Percentiles rank a stretch among this genome's conserved stretches.
Conservation (phyloP, 2,329 filamentous ascomycete genomes). For the Alternaria angustiovoidea region DNA sequence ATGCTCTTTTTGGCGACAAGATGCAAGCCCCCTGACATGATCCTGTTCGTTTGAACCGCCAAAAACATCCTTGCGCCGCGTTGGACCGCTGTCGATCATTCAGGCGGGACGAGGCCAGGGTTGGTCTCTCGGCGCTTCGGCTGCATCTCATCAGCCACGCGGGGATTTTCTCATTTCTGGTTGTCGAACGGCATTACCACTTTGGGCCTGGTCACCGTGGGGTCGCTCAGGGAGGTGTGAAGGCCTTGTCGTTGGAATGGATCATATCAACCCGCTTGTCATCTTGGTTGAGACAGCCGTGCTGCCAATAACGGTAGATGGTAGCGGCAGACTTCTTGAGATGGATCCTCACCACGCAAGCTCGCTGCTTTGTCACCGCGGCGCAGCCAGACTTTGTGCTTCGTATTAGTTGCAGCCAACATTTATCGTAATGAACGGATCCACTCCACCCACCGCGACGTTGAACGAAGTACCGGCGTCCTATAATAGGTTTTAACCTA, state of each 20-base stretch:
- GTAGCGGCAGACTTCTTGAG: constrained; percentile 20
- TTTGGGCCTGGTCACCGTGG: constrained; percentile 44
- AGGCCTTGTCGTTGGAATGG: constrained; percentile 21
- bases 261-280: constrained; percentile 22
- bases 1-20: constrained; percentile 39
- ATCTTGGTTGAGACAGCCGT: constrained; percentile 17
- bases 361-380: constrained; percentile 28
- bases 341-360: constrained; percentile 14
- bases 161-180: constrained; percentile 43
- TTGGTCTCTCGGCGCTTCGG: constrained; percentile 43
- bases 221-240: constrained; percentile 28
- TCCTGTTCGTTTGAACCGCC: constrained; percentile 38
- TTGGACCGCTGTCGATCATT: constrained; percentile 49
- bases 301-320: constrained; percentile 19
- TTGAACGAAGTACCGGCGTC: constrained; percentile 4
- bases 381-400: constrained; percentile 25
- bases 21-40: constrained; percentile 44
- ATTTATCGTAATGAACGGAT: constrained; percentile 19
- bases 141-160: constrained; percentile 46
- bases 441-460: constrained; percentile 13
- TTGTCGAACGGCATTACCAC: constrained; percentile 47
- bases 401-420: constrained; percentile 22
- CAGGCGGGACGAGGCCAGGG: constrained; percentile 45
- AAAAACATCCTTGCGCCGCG: constrained; percentile 39
- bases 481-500: constrained; percentile 7